Evolutionary conservation across 306 rosid species (phyloP).

Genomic region (Ceratonia siliqua): DNA sequence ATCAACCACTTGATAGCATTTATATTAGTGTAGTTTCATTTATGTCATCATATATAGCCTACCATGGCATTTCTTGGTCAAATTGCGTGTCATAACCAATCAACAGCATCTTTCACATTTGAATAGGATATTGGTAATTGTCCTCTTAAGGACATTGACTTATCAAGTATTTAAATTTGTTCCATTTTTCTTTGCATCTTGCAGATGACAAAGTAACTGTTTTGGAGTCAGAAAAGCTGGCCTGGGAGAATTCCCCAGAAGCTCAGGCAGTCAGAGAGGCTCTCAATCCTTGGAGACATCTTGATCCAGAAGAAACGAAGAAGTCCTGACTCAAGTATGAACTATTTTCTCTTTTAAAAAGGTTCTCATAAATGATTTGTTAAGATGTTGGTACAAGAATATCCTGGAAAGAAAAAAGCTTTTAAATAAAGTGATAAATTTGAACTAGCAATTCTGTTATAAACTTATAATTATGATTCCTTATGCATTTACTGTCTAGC

Average conservation of each 20-base stretch:
- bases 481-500: background rate
- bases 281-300: conserved; percentile 53
- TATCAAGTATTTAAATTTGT: background rate
- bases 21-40: background rate
- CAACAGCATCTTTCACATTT: background rate
- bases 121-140: background rate
- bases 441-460: conserved; percentile 12
- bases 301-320: conserved; percentile 33
- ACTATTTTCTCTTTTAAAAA: background rate
- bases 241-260: conserved; percentile 79
- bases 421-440: background rate
- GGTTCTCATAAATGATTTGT: background rate
- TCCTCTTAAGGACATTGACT: conserved; percentile 6
- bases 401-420: background rate
- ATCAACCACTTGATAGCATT: background rate
- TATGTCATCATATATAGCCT: background rate
- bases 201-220: conserved; percentile 91
- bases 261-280: conserved; percentile 73
- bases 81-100: background rate
- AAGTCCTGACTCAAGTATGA: conserved; percentile 36
- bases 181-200: conserved; percentile 24
- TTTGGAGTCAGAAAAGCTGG: conserved; percentile 79
- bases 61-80: conserved; percentile 10
- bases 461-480: background rate
- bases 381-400: background rate